These are phyloP conservation scores for Trypanosoma mega DNA, from an alignment of 208 protist species.

Conservation along the genomic window DNA sequence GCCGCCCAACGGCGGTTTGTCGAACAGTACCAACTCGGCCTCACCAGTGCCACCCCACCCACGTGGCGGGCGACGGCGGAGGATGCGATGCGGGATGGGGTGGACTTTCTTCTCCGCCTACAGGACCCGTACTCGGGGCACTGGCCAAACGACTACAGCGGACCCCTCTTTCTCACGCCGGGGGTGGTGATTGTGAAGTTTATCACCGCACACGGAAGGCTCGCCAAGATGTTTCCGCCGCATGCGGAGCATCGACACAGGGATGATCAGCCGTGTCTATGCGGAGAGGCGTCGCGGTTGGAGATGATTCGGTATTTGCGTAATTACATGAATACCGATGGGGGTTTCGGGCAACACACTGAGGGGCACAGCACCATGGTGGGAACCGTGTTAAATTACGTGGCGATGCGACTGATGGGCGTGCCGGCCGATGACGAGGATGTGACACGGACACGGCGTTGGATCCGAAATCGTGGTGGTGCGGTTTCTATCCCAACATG, in stretches of 20 bases:
- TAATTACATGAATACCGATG: constrained; percentile 94
- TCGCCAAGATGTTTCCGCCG: constrained; percentile 65
- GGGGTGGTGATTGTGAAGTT: constrained; percentile 93
- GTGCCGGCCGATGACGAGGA: constrained; percentile 67
- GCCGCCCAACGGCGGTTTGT: constrained; percentile 43
- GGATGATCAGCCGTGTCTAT: constrained; percentile 38
- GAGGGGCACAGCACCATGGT: constrained; percentile 96
- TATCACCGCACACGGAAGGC: constrained; percentile 69
- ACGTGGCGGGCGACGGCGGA: constrained; percentile 19
- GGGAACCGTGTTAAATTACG: constrained; percentile 95
- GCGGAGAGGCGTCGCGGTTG: constrained; percentile 50
- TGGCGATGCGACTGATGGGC: constrained; percentile 93
- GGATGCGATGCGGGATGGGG: constrained; percentile 62
- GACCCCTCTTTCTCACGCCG: constrained; percentile 94
- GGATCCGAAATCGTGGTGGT: constrained; percentile 83
- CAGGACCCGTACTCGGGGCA: constrained; percentile 95
- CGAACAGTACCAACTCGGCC: constrained; percentile 70
- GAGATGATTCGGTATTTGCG: constrained; percentile 95
- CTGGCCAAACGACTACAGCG: constrained; percentile 98
- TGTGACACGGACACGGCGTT: constrained; percentile 58
- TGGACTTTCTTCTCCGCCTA: constrained; percentile 68
- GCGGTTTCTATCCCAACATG: constrained; percentile 92
- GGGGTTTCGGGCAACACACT: constrained; percentile 96
- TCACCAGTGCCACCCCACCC: constrained; percentile 15
- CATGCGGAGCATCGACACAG: constrained; percentile 42